A percentile compares a stretch with the other conserved stretches of the same genome.
These are phyloP conservation scores for Lasiosphaeris hirsuta DNA, from an alignment of 495 filamentous ascomycete genomes.

Conservation along the genomic window DNA sequence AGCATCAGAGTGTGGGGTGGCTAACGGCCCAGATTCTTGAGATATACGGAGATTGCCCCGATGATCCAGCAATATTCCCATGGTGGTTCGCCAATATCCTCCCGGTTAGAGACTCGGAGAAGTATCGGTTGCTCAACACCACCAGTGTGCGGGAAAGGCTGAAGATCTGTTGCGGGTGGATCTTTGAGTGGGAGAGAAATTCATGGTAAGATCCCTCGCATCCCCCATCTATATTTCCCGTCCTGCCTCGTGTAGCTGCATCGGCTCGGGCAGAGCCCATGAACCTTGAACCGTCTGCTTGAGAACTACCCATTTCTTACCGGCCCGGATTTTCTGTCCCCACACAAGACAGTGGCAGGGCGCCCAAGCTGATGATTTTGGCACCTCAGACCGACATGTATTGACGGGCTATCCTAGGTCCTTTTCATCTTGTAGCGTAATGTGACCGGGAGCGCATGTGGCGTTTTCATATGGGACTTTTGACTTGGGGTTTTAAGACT, in stretches of 20 bases:
- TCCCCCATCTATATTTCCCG: no score
- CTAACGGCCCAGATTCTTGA: constrained; percentile 63
- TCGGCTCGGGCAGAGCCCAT: no score
- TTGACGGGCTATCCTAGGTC: neutral
- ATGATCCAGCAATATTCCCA: constrained; percentile 72
- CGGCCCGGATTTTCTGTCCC: neutral
- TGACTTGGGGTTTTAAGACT: constrained; percentile 34
- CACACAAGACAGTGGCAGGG: neutral
- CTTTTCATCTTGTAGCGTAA: constrained; percentile 54
- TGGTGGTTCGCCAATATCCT: constrained; percentile 89
- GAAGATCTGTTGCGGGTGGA: constrained; percentile 76
- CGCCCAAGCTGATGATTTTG: constrained; percentile 1
- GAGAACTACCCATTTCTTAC: neutral
- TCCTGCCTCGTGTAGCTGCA: no score
- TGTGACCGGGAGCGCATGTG: constrained; percentile 57
- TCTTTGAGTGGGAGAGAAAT: constrained; percentile 65
- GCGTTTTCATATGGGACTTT: no score
- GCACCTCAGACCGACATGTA: constrained; percentile 3
- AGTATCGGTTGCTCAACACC: constrained; percentile 68
- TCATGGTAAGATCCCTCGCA: constrained; percentile 51
- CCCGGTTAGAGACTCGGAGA: constrained; percentile 72
- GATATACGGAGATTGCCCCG: constrained; percentile 73
- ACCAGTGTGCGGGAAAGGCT: constrained; percentile 74
- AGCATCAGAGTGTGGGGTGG: constrained; percentile 65
- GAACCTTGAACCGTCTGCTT: neutral